A percentile compares a stretch with the other conserved stretches of the same genome.
Conservation (phyloP, 495 filamentous ascomycete genomes). For the Lophium mytilinum region DNA sequence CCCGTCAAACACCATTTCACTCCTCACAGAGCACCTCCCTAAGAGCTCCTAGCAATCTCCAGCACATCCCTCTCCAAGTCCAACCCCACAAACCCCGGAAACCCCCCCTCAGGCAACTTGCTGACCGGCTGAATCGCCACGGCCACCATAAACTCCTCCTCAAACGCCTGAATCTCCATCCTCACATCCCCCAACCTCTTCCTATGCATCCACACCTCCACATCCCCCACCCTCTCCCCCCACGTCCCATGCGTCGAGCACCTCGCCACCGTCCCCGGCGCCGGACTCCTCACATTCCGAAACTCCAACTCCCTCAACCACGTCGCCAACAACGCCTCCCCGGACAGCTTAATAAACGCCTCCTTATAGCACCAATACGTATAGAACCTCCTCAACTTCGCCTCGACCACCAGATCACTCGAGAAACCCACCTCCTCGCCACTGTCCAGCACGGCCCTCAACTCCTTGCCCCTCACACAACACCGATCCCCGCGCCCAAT, state of each 20-base stretch:
- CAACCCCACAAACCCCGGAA: conserved; percentile 15
- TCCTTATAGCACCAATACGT: conserved; percentile 85
- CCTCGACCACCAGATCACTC: conserved; percentile 40
- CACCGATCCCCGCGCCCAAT: conserved; percentile 30
- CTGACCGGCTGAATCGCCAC: conserved; percentile 41
- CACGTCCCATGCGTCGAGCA: conserved; percentile 35
- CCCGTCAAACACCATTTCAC: too few species aligned
- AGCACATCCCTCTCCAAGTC: conserved; percentile 13
- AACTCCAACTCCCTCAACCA: conserved; percentile 71
- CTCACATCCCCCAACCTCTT: conserved; percentile 43
- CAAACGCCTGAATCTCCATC: conserved; percentile 55
- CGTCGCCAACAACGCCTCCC: conserved; percentile 72
- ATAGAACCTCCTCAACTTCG: conserved; percentile 70
- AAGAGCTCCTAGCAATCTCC: neutral
- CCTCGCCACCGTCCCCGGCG: conserved; percentile 29
- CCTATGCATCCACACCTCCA: conserved; percentile 46
- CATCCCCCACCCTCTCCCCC: conserved; percentile 45
- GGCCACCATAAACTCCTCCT: conserved; percentile 54
- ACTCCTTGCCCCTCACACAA: conserved; percentile 23
- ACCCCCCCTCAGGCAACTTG: conserved; percentile 10
- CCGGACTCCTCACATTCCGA: conserved; percentile 51
- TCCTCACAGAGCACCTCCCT: neutral
- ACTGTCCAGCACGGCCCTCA: conserved; percentile 23
- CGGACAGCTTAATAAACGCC: conserved; percentile 89
- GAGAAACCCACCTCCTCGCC: conserved; percentile 28